Conservation (phyloP, 2,329 filamentous ascomycete species). For the Sordariomycetes sp. region DNA sequence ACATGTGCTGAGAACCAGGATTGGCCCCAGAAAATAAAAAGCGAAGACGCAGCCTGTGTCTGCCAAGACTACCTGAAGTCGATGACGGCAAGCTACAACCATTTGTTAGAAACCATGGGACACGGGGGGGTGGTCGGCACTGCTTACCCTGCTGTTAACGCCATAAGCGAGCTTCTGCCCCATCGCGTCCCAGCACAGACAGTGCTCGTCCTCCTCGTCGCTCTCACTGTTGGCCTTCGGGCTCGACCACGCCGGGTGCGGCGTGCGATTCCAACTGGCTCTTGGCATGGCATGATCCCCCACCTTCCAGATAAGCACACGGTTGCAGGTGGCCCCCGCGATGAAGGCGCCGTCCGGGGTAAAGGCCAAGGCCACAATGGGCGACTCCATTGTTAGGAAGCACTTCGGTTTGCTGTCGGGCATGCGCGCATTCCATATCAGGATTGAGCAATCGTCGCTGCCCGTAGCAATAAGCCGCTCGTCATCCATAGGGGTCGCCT, state of each 20-base stretch:
- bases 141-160: conserved; percentile 49
- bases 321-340: conserved; percentile 47
- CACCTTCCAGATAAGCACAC: conserved; percentile 55
- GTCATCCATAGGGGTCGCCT: conserved; percentile 21
- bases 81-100: conserved; percentile 33
- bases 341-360: conserved; percentile 54
- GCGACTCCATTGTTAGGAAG: conserved; percentile 49
- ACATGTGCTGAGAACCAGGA: not conserved
- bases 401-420: conserved; percentile 45
- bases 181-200: conserved; percentile 50
- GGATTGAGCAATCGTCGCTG: conserved; percentile 51
- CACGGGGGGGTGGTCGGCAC: not conserved
- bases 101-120: not conserved
- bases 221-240: conserved; percentile 39
- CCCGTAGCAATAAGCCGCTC: conserved; percentile 51
- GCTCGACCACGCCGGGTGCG: conserved; percentile 47
- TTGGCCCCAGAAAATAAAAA: not conserved
- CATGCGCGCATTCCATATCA: conserved; percentile 49
- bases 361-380: conserved; percentile 49
- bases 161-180: conserved; percentile 55
- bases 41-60: not conserved
- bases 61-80: conserved; percentile 26
- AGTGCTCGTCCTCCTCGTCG: conserved; percentile 52
- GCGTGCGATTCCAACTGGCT: conserved; percentile 46
- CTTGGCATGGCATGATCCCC: conserved; percentile 46